phyloP scores from a whole-genome alignment of 495 filamentous ascomycete genomes.

The Talaromyces proteolyticus region DNA sequence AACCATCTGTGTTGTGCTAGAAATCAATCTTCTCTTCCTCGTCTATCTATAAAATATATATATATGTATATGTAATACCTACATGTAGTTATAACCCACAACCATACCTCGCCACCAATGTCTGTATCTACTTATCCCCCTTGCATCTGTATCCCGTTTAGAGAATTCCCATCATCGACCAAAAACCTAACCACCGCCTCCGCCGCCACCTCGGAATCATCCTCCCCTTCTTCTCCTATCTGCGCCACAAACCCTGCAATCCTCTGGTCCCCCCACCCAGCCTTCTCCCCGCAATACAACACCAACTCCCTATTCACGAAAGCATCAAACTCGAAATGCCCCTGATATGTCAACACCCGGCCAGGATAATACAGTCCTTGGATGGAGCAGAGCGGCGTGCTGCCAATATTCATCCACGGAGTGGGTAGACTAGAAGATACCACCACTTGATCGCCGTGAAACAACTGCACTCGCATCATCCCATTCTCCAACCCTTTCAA shows the following conservation, averaged over 20 bases:
- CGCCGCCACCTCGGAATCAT: conserved; percentile 33
- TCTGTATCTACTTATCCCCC: too few relatives aligned
- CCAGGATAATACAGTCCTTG: conserved; percentile 35
- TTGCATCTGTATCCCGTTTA: background rate
- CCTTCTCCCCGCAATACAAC: conserved; percentile 23
- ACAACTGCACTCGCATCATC: conserved; percentile 21
- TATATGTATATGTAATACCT: too few relatives aligned
- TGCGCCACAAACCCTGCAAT: conserved; percentile 15
- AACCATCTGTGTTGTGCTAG: too few relatives aligned
- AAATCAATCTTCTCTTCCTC: too few relatives aligned
- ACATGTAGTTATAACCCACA: too few relatives aligned
- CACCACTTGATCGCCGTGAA: conserved; percentile 28
- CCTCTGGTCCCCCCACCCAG: conserved; percentile 15
- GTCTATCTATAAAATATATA: too few relatives aligned
- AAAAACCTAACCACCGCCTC: conserved; percentile 32
- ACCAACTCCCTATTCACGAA: conserved; percentile 29
- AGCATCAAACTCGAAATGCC: conserved; percentile 38
- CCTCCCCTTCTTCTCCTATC: conserved; percentile 22
- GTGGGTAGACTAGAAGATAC: conserved; percentile 12
- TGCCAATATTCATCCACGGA: conserved; percentile 30
- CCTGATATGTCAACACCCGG: conserved; percentile 32
- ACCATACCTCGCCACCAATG: too few relatives aligned
- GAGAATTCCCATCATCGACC: conserved; percentile 5
- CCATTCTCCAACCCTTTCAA: background rate
- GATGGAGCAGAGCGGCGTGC: conserved; percentile 23